Evolutionary conservation across 2,329 filamentous ascomycete species (phyloP).

Genomic region (Huntiella bhutanensis): DNA sequence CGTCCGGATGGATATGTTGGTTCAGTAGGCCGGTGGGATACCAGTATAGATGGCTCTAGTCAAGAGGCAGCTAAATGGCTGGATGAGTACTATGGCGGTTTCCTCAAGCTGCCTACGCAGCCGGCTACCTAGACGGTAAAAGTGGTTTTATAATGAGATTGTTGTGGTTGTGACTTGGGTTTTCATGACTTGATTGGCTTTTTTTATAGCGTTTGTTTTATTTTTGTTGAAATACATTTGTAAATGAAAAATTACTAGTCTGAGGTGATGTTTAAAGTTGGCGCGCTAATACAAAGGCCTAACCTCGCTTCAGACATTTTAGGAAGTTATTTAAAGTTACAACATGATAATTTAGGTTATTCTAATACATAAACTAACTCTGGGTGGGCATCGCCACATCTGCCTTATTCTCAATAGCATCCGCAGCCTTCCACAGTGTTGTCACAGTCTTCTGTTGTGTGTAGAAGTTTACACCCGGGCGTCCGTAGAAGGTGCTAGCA

Average conservation of each 20-base stretch:
- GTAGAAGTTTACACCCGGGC: constrained; percentile 82
- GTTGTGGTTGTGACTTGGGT: background rate
- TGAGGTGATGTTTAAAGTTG: too few relatives aligned
- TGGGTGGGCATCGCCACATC: constrained; percentile 64
- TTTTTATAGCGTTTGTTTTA: background rate
- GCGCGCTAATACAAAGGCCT: too few relatives aligned
- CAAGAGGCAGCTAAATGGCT: constrained; percentile 34
- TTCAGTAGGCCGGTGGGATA: constrained; percentile 36
- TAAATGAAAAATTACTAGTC: too few relatives aligned
- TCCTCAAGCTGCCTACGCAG: constrained; percentile 29
- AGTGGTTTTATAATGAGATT: background rate
- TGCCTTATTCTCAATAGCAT: constrained; percentile 62
- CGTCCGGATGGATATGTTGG: constrained; percentile 59
- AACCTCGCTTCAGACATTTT: too few relatives aligned
- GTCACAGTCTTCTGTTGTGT: constrained; percentile 98
- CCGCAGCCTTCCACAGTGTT: constrained; percentile 45
- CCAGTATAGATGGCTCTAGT: constrained; percentile 30
- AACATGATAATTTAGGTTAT: background rate
- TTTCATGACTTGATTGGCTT: background rate
- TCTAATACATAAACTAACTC: background rate
- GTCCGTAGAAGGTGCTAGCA: constrained; percentile 86
- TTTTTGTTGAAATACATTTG: background rate
- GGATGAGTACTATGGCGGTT: constrained; percentile 34
- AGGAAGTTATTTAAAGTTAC: background rate
- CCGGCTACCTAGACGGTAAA: background rate